Evolutionary conservation across 495 filamentous ascomycete genomes (phyloP), one percentile per base, ranked within the genome.

Genomic region (Thermothielavioides terrestris): DNA sequence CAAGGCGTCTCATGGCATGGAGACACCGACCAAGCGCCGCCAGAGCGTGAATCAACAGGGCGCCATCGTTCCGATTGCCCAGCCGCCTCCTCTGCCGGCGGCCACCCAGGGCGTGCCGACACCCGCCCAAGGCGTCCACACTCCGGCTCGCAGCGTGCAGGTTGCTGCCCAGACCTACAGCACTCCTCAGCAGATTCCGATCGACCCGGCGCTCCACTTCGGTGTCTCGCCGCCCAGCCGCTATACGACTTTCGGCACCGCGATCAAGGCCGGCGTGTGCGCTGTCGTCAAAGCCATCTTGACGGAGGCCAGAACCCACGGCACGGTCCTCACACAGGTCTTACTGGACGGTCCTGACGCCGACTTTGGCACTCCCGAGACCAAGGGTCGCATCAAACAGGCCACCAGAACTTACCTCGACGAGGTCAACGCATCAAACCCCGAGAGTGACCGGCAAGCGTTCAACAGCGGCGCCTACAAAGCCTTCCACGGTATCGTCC

Each of bases 211-310:
- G 10, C 45, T 48, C 15, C 45, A 48, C 10, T 48, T 30, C 7
- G 15, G 15, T 4, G 22, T 50, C 42, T 46, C 50, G 18, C 43
- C 50, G n/a, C 36, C 50, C 21, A 41, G 42, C 28, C 34, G 34
- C 4, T 23, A n/a, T 3, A 27, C 26, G 10, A n/a, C 12, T 25
- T 35, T 50, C 22, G 53, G 40, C 20, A 41, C 42, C 21, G 2
- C 50, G 2, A 55, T 51, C 27, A 46, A 46, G 42, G 37, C 41
- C 2, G 53, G 53, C 3, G 21, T 55, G 12, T 42, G 47, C 27
- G 32, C 47, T 1, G 53, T 39, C 25, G 26, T 55, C 18, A 15
- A n/a, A 12, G 15, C 14, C 10, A 12, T 50, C 15, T 32, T 40
- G 28, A 14, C 12, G 20, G 53, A 55, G 18, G 47, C 42, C 31